A percentile compares a stretch with the other conserved stretches of the same genome.
Conservation (phyloP, 345 rosid species). For the Acer campestre region DNA sequence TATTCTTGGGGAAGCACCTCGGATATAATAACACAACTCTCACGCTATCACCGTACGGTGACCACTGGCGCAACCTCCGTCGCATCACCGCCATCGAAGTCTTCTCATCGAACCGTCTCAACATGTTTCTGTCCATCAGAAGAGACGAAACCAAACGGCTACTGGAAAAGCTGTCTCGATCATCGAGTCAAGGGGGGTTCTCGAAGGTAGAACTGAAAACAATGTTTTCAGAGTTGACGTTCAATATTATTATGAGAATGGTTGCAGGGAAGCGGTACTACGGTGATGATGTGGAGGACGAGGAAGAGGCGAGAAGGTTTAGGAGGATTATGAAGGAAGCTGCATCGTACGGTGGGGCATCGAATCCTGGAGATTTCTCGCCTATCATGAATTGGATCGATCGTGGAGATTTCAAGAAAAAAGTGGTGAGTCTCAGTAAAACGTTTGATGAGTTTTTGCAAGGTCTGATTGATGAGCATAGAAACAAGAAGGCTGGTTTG, state of each 20-base stretch:
- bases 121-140: constrained; percentile 24
- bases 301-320: constrained; percentile 36
- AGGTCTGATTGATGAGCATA: constrained; percentile 43
- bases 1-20: constrained; percentile 33
- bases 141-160: constrained; percentile 46
- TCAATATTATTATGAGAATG: constrained; percentile 34
- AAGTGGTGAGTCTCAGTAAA: constrained; percentile 29
- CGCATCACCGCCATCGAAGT: constrained; percentile 40
- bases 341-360: constrained; percentile 16
- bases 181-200: constrained; percentile 23
- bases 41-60: constrained; percentile 42
- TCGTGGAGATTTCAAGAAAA: constrained; percentile 31
- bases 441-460: constrained; percentile 45
- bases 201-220: constrained; percentile 43
- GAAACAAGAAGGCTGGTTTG: constrained; percentile 19
- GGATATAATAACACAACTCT: constrained; percentile 42
- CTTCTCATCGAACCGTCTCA: constrained; percentile 12
- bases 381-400: constrained; percentile 37
- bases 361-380: constrained; percentile 38
- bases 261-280: constrained; percentile 58
- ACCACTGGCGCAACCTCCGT: constrained; percentile 70
- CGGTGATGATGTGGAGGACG: constrained; percentile 38
- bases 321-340: constrained; percentile 31
- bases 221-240: constrained; percentile 32
- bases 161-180: constrained; percentile 35